phyloP scores from a whole-genome alignment of 2,329 filamentous ascomycete species.

The Ophiostoma quercus region DNA sequence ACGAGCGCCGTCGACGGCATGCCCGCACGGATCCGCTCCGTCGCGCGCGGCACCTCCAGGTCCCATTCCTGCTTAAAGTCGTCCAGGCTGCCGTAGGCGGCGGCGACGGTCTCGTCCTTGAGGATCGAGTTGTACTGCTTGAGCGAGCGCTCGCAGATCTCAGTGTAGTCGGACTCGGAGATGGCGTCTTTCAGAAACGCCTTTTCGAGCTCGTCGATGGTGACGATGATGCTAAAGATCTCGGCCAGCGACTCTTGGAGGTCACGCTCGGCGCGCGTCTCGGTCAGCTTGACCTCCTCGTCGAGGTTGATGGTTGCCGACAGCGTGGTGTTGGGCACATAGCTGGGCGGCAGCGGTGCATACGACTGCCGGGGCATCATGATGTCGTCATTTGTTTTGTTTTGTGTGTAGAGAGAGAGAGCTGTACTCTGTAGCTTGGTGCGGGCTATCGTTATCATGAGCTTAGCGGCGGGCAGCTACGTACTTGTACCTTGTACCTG shows the following conservation, averaged over 20 bases:
- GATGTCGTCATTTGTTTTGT: neutral
- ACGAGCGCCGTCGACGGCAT: slow-evolving; percentile 77
- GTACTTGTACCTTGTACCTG: neutral
- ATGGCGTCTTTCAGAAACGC: slow-evolving; percentile 96
- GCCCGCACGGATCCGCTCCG: slow-evolving; percentile 84
- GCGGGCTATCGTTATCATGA: slow-evolving; percentile 1
- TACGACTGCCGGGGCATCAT: slow-evolving; percentile 65
- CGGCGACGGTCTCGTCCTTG: slow-evolving; percentile 83
- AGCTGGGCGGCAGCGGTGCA: slow-evolving; percentile 85
- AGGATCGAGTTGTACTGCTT: slow-evolving; percentile 97
- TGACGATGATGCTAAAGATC: slow-evolving; percentile 95
- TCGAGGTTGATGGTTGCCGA: slow-evolving; percentile 91
- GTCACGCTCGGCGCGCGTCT: slow-evolving; percentile 82
- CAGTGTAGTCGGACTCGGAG: slow-evolving; percentile 85
- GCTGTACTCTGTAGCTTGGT: neutral
- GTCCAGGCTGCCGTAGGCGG: slow-evolving; percentile 80
- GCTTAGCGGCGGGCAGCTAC: slow-evolving; percentile 4
- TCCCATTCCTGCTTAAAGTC: slow-evolving; percentile 90
- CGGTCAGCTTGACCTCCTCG: slow-evolving; percentile 87
- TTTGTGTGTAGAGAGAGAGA: neutral
- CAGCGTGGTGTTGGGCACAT: slow-evolving; percentile 76
- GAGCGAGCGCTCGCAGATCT: slow-evolving; percentile 86
- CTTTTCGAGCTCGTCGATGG: slow-evolving; percentile 90
- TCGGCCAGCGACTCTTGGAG: slow-evolving; percentile 94
- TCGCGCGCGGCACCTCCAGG: slow-evolving; percentile 92